A percentile compares a stretch with the other conserved stretches of the same genome.
These are phyloP conservation scores for Colletotrichum chrysophilum DNA, from an alignment of 2,329 filamentous ascomycete species.

Conservation along the genomic window DNA sequence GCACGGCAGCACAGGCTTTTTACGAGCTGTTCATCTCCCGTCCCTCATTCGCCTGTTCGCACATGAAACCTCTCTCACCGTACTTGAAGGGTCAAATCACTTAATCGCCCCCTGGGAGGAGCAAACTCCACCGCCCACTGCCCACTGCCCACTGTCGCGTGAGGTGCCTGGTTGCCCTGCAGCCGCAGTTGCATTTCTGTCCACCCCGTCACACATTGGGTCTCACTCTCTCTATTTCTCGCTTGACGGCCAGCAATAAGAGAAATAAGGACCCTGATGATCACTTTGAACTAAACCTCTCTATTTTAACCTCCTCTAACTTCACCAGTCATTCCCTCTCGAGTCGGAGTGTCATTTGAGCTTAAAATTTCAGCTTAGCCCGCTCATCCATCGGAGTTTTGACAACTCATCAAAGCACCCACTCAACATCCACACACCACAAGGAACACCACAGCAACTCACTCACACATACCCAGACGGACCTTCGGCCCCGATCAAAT, in stretches of 20 bases:
- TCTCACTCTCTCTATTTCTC: background rate
- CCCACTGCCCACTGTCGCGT: background rate
- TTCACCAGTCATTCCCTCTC: background rate
- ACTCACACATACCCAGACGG: background rate
- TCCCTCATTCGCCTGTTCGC: background rate
- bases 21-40: slow-evolving; percentile 6
- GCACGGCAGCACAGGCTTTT: background rate
- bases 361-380: background rate
- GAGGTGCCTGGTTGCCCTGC: background rate
- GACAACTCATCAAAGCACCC: background rate
- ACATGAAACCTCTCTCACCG: background rate
- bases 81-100: background rate
- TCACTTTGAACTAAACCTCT: background rate
- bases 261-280: background rate
- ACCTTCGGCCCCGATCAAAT: background rate
- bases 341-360: background rate
- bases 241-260: background rate
- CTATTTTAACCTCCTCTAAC: background rate
- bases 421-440: background rate
- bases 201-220: background rate
- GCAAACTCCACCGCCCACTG: background rate
- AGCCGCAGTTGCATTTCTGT: background rate
- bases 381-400: background rate
- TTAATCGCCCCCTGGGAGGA: background rate
- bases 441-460: background rate